These are phyloP conservation scores for Thinopyrum obtusiflorum DNA, from an alignment of 202 grass and related monocot species.

Conservation along the genomic window DNA sequence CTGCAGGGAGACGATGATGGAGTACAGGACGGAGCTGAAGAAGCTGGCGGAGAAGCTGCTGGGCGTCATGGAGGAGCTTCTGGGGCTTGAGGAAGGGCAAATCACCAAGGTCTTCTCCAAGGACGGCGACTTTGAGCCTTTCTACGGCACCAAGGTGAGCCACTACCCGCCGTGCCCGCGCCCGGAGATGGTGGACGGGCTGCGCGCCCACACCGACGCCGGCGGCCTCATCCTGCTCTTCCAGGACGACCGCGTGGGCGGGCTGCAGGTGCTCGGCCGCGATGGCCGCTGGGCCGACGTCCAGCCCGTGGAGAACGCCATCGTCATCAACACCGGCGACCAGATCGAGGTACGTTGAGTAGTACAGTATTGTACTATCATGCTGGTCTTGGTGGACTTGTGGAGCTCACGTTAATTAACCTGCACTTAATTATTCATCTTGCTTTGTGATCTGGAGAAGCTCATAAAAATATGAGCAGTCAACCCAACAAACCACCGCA, in stretches of 20 bases:
- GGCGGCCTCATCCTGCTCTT: slow-evolving; percentile 85
- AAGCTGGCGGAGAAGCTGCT: slow-evolving; percentile 67
- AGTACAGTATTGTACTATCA: not conserved
- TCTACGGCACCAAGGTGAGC: slow-evolving; percentile 93
- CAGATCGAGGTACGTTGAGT: slow-evolving; percentile 64
- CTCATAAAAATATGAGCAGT: slow-evolving; percentile 3
- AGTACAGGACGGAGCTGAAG: slow-evolving; percentile 64
- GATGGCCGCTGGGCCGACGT: slow-evolving; percentile 69
- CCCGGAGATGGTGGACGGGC: slow-evolving; percentile 62
- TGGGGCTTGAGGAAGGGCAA: slow-evolving; percentile 56
- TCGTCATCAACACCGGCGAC: slow-evolving; percentile 93
- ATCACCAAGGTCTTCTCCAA: slow-evolving; percentile 56
- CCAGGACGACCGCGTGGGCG: slow-evolving; percentile 78
- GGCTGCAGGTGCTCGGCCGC: slow-evolving; percentile 60
- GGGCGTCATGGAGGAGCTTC: slow-evolving; percentile 74
- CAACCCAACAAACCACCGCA: not conserved
- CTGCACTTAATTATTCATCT: slow-evolving; percentile 25
- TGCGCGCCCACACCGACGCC: slow-evolving; percentile 84
- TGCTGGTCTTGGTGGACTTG: slow-evolving; percentile 13
- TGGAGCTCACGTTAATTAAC: slow-evolving; percentile 32
- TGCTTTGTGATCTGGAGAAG: slow-evolving; percentile 20
- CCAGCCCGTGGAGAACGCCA: slow-evolving; percentile 74
- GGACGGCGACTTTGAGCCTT: slow-evolving; percentile 48
- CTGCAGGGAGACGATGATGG: slow-evolving; percentile 80
- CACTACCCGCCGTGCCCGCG: slow-evolving; percentile 88